Evolutionary conservation across 1,284 basidiomycete species (phyloP).

Genomic region (Rhodotorula mucilaginosa): DNA sequence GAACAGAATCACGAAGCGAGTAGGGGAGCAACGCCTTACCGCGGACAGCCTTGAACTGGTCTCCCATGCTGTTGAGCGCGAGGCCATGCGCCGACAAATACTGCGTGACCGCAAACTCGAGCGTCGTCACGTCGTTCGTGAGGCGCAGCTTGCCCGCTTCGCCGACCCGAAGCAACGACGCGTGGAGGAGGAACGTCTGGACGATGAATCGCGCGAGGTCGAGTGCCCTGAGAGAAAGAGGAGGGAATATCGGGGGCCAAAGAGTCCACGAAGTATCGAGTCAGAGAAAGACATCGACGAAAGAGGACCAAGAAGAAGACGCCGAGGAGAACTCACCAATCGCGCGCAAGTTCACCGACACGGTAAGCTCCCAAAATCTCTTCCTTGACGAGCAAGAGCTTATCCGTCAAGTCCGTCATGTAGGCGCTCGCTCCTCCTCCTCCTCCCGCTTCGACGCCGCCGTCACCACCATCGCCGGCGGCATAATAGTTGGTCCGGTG

Average conservation of each 20-base stretch:
- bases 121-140: slow-evolving; percentile 89
- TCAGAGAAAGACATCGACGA: background rate
- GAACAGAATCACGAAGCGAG: slow-evolving; percentile 59
- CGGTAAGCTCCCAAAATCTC: slow-evolving; percentile 70
- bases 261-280: background rate
- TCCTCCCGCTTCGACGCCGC: slow-evolving; percentile 43
- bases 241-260: too few species aligned
- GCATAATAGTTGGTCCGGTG: slow-evolving; percentile 79
- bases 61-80: slow-evolving; percentile 38
- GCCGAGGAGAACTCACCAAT: slow-evolving; percentile 60
- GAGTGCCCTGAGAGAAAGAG: slow-evolving; percentile 33
- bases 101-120: slow-evolving; percentile 70
- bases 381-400: slow-evolving; percentile 71
- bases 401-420: slow-evolving; percentile 84
- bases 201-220: slow-evolving; percentile 56
- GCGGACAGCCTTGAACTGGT: slow-evolving; percentile 43
- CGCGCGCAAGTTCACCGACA: slow-evolving; percentile 65
- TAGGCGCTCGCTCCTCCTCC: slow-evolving; percentile 68
- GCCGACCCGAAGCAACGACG: slow-evolving; percentile 79
- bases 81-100: slow-evolving; percentile 42
- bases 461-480: slow-evolving; percentile 61
- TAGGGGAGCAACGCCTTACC: slow-evolving; percentile 10
- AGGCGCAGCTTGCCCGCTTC: slow-evolving; percentile 87
- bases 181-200: slow-evolving; percentile 79
- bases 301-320: background rate